A percentile compares a stretch with the other conserved stretches of the same genome.
phyloP scores from a whole-genome alignment of 495 filamentous ascomycete genomes.

The Hypoxylon fuscum region DNA sequence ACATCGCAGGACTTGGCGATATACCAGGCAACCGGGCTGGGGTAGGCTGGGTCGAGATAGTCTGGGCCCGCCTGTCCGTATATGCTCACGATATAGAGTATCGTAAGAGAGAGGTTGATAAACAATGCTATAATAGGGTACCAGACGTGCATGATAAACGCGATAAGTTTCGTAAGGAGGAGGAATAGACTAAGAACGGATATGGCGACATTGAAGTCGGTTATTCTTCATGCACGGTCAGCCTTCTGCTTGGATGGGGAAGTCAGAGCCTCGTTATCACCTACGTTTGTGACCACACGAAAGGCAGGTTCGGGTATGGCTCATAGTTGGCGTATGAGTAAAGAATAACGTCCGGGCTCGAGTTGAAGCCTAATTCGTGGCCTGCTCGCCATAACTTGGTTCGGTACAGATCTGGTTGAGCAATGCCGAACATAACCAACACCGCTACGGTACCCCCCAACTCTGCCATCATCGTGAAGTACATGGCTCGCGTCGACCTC shows the following conservation, averaged over 20 bases:
- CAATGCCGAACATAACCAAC: slow-evolving; percentile 83
- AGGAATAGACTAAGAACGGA: slow-evolving; percentile 77
- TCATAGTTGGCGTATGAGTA: slow-evolving; percentile 82
- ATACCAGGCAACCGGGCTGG: slow-evolving; percentile 81
- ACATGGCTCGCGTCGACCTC: slow-evolving; percentile 69
- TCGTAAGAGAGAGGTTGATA: slow-evolving; percentile 65
- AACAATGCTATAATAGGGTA: slow-evolving; percentile 71
- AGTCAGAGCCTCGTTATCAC: slow-evolving; percentile 44
- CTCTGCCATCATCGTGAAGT: slow-evolving; percentile 74
- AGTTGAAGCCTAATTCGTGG: slow-evolving; percentile 81
- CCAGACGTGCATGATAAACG: slow-evolving; percentile 76
- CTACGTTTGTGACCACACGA: slow-evolving; percentile 86
- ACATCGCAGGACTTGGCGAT: slow-evolving; percentile 79
- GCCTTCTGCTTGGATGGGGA: slow-evolving; percentile 12
- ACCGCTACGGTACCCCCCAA: slow-evolving; percentile 72
- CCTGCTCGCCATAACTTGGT: slow-evolving; percentile 86
- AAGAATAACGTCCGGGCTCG: slow-evolving; percentile 72
- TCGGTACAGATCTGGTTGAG: slow-evolving; percentile 79
- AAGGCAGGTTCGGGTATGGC: slow-evolving; percentile 68
- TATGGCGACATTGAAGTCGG: slow-evolving; percentile 83
- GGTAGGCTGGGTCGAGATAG: slow-evolving; percentile 75
- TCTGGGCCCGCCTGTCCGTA: slow-evolving; percentile 82
- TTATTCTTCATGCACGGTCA: slow-evolving; percentile 63
- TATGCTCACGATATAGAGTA: slow-evolving; percentile 72
- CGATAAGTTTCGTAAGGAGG: slow-evolving; percentile 69